These are phyloP conservation scores for Waitea zeae DNA, from an alignment of 1,284 basidiomycete genomes.

Conservation along the genomic window DNA sequence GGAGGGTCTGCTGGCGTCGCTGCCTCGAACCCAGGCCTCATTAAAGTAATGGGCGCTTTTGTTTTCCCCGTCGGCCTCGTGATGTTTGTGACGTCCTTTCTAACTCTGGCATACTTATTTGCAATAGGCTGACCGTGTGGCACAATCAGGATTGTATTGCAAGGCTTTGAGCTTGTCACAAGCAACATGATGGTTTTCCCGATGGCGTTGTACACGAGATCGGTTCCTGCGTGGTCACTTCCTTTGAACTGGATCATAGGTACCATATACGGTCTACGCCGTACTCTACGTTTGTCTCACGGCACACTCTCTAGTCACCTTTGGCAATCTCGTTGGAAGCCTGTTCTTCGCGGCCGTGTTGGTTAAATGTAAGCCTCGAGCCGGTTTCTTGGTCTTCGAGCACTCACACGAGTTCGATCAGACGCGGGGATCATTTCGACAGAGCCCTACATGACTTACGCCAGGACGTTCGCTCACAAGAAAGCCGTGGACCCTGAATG, in stretches of 20 bases:
- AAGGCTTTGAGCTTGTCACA: constrained; percentile 52
- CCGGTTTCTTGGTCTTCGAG: no score
- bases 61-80: constrained; percentile 63
- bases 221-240: constrained; percentile 51
- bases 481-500: constrained; percentile 49
- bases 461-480: constrained; percentile 33
- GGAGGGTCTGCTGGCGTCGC: constrained; percentile 39
- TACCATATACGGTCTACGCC: constrained; percentile 12
- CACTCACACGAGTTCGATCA: constrained; percentile 12
- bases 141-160: constrained; percentile 45
- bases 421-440: constrained; percentile 38
- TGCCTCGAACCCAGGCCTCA: constrained; percentile 40
- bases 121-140: not conserved
- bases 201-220: constrained; percentile 43
- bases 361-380: constrained; percentile 43
- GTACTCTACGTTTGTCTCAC: constrained; percentile 2
- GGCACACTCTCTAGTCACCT: constrained; percentile 26
- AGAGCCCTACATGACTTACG: constrained; percentile 37
- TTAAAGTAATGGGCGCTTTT: constrained; percentile 45
- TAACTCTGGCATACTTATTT: not conserved
- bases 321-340: constrained; percentile 57
- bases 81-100: constrained; percentile 27
- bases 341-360: constrained; percentile 56
- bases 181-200: constrained; percentile 69
- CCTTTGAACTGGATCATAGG: constrained; percentile 53